Percentiles rank a stretch among this genome's conserved stretches.
These are phyloP conservation scores for Sporothrix sp. DNA, from an alignment of 2,329 filamentous ascomycete genomes.

Conservation along the genomic window DNA sequence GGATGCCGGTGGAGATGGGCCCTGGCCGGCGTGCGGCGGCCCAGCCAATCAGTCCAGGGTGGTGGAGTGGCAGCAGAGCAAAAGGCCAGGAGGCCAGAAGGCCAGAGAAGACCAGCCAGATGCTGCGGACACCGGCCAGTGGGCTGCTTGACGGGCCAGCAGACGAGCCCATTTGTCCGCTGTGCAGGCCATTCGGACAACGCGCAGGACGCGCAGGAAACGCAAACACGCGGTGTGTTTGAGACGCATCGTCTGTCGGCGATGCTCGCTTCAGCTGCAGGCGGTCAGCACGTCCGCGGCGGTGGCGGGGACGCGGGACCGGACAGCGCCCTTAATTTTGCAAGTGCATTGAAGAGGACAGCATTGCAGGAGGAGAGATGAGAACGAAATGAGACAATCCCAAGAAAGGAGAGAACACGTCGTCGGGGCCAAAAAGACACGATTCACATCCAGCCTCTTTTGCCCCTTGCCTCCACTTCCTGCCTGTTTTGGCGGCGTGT, in stretches of 20 bases:
- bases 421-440: neutral
- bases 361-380: neutral
- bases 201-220: neutral
- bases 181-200: no score
- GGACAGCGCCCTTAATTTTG: neutral
- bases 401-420: neutral
- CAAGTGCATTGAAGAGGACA: neutral
- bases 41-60: constrained; percentile 5
- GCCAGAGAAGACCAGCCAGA: neutral
- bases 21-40: neutral
- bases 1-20: neutral
- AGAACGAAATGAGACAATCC: neutral
- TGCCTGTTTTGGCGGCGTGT: no score
- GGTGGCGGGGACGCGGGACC: neutral
- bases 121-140: neutral
- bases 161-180: neutral
- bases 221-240: constrained; percentile 10
- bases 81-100: neutral
- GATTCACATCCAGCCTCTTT: neutral
- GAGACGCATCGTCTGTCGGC: neutral
- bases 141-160: neutral
- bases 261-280: constrained; percentile 8
- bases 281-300: neutral
- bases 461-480: constrained; percentile 3
- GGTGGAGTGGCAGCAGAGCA: neutral